These are phyloP conservation scores for Clavispora phyllophila DNA, from an alignment of 805 yeast genomes.

Conservation along the genomic window DNA sequence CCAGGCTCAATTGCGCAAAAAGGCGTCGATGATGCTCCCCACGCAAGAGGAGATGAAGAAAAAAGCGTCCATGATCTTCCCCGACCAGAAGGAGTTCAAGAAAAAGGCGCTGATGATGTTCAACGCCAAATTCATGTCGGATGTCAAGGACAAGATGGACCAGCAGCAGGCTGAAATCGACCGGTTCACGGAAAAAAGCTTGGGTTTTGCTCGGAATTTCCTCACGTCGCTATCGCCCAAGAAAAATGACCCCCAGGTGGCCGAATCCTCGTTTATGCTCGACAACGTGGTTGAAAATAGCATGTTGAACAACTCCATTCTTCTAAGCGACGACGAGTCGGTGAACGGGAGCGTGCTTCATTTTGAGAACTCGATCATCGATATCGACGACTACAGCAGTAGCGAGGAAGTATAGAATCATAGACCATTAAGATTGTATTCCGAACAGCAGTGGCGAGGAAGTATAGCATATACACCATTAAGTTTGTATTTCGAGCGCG, in stretches of 20 bases:
- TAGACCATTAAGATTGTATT: too few species aligned
- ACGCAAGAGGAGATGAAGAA: conserved; percentile 9
- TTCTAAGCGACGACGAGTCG: conserved; percentile 13
- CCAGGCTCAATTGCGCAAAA: not conserved
- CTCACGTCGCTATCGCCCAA: conserved; percentile 23
- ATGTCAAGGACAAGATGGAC: conserved; percentile 15
- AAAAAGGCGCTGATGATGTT: conserved; percentile 20
- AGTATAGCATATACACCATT: too few species aligned
- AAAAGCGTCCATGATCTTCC: conserved; percentile 19
- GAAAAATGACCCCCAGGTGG: conserved; percentile 10
- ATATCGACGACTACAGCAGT: conserved; percentile 26
- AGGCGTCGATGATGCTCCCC: conserved; percentile 7
- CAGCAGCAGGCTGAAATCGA: conserved; percentile 20
- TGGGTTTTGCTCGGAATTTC: conserved; percentile 22
- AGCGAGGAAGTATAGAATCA: conserved; percentile 1
- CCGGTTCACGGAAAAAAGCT: conserved; percentile 21
- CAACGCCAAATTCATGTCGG: conserved; percentile 11
- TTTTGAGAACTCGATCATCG: conserved; percentile 11
- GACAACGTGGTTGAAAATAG: conserved; percentile 17
- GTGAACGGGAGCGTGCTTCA: not conserved
- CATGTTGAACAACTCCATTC: conserved; percentile 7
- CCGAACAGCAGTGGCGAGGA: too few species aligned
- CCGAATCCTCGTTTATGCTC: conserved; percentile 24
- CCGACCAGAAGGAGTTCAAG: not conserved
- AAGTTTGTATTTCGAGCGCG: too few species aligned